Percentiles rank a stretch among this genome's conserved stretches.
Evolutionary conservation across 768 basidiomycete genomes (phyloP).

Genomic region (Boletus sp.): DNA sequence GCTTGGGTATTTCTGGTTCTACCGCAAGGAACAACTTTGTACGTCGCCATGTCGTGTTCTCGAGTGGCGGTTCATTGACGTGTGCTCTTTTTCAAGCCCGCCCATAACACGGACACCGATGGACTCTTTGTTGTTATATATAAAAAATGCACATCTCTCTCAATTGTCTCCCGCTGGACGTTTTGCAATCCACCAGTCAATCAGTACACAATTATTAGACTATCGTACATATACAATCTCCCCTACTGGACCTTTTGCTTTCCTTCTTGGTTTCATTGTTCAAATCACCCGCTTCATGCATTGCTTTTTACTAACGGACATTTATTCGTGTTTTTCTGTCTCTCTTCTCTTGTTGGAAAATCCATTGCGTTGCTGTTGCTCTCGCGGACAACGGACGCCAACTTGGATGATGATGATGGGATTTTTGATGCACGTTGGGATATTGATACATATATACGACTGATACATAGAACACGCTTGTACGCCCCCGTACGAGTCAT

Average conservation of each 20-base stretch:
- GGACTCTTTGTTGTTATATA: background rate
- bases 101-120: slow-evolving; percentile 1
- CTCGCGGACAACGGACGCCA: no score
- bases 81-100: slow-evolving; percentile 1
- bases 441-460: no score
- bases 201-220: background rate
- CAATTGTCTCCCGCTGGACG: background rate
- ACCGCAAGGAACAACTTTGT: slow-evolving; percentile 91
- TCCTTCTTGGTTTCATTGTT: background rate
- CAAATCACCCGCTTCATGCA: background rate
- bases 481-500: no score
- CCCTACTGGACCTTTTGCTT: background rate
- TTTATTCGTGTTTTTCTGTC: background rate
- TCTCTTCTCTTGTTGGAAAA: background rate
- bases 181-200: background rate
- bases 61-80: background rate
- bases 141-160: background rate
- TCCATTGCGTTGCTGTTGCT: no score
- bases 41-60: slow-evolving; percentile 20
- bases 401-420: no score
- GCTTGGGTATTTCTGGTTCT: slow-evolving; percentile 94
- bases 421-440: no score
- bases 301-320: background rate
- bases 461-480: no score
- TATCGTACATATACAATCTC: background rate